Base-by-base conservation (phyloP, 345 rosid genomes). In the Lepidium aucheri region DNA sequence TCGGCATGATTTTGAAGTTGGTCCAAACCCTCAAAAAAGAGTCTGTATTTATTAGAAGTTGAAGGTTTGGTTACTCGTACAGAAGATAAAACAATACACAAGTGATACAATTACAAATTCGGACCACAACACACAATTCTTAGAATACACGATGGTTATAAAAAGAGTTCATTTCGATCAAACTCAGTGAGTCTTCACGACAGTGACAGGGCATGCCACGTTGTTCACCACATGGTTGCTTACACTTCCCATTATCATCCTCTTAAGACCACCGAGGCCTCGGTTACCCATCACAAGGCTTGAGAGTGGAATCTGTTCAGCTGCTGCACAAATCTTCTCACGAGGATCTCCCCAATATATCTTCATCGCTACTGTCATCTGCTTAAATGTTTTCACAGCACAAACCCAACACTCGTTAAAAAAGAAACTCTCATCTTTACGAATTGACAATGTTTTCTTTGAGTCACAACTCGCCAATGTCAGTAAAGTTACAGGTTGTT, bases 331-430 rank as follows among this genome's bases (percentile, higher is more conserved):
- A 10, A 90, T 71, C 88, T 85, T 87, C 76, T 90, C 97, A 18
- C 92, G 89, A 60, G 95, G 61, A 72, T 90, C 97, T 51, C 97
- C 97, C 95, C 95, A 87, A 15, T 80, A 87, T 63, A 90, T 74
- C 90, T 87, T 90, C 83, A 82, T 59, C 40, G 85, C 63, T 70
- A 87, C 88, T 41, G 60, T 72, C 40, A 78, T 35, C 82, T 77
- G 63, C 59, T 4, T 42, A n/a, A 51, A 42, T 41, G 61, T 54
- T 58, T 62, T 26, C 68, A 50, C 17, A 78, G 46, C 42, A 51
- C 20, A 24, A 44, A 43, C n/a, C n/a, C n/a, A n/a, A n/a, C n/a
- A n/a, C n/a, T 20, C 20, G 2, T 24, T 42, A 14, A 10, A 60
- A 32, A 26, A 10, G 22, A 34, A 42, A 20, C n/a, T n/a, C 40